Conservation (phyloP, 169 alveolate species). For the Eimeria necatrix region DNA sequence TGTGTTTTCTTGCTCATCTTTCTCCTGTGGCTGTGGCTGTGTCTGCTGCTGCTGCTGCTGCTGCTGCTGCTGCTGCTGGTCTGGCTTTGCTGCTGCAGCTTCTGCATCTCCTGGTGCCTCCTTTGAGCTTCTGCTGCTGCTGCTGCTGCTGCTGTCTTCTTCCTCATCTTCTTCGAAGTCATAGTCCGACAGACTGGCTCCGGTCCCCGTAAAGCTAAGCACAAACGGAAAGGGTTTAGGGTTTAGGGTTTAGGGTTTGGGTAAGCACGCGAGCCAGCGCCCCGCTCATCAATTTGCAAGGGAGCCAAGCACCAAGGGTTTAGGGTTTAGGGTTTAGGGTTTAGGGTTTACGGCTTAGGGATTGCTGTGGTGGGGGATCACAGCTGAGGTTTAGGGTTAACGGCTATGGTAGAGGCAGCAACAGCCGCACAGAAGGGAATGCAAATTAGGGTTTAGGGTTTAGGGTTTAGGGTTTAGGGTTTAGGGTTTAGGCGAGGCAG, state of each 20-base stretch:
- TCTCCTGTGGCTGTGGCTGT: neutral
- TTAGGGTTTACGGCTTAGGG: too few species aligned
- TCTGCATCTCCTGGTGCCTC: neutral
- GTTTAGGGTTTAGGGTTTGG: too few species aligned
- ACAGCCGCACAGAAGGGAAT: too few species aligned
- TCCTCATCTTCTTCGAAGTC: neutral
- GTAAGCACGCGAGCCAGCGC: too few species aligned
- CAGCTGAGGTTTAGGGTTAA: too few species aligned
- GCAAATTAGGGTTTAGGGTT: neutral
- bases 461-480: neutral
- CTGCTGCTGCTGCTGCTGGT: neutral
- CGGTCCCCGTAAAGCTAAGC: conserved; percentile 18
- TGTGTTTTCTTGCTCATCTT: neutral
- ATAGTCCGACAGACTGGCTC: neutral
- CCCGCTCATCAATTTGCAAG: too few species aligned
- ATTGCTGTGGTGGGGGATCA: too few species aligned
- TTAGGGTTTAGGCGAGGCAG: conserved; percentile 17
- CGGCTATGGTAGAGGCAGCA: too few species aligned
- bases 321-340: too few species aligned
- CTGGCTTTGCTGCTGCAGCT: neutral
- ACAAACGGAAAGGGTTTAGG: too few species aligned
- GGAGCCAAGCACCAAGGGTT: too few species aligned
- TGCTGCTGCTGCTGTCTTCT: neutral
- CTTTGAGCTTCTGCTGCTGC: neutral
- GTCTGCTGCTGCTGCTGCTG: neutral